Conservation (phyloP, 805 yeast genomes). For the Metschnikowia borealis region DNA sequence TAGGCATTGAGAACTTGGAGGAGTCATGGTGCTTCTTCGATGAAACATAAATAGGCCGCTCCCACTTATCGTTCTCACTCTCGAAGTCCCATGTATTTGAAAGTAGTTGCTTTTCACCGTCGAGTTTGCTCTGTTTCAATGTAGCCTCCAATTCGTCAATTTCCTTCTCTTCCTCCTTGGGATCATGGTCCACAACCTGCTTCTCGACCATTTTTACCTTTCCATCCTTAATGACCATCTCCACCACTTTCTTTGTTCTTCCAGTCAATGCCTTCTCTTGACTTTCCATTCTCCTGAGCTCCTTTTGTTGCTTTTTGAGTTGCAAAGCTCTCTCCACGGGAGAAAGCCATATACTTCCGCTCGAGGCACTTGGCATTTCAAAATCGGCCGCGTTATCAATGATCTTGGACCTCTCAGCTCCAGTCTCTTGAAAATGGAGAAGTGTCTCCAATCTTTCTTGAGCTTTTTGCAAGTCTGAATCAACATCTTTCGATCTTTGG, state of each 20-base stretch:
- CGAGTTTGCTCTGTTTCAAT: conserved; percentile 21
- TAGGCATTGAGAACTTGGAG: not conserved
- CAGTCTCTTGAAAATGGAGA: conserved; percentile 76
- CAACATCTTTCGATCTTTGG: conserved; percentile 38
- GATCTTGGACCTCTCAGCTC: conserved; percentile 85
- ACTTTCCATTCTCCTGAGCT: conserved; percentile 59
- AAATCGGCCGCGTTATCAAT: conserved; percentile 92
- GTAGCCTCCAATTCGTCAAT: conserved; percentile 36
- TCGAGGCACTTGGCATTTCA: conserved; percentile 51
- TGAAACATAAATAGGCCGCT: conserved; percentile 43
- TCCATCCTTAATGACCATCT: conserved; percentile 76
- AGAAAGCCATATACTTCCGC: conserved; percentile 75
- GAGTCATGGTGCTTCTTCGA: not conserved
- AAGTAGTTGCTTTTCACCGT: conserved; percentile 28
- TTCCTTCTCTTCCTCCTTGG: conserved; percentile 28
- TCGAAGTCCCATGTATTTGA: conserved; percentile 58
- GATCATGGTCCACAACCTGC: conserved; percentile 18
- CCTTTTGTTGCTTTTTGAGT: conserved; percentile 80
- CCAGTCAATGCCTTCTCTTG: conserved; percentile 54
- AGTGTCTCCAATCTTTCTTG: conserved; percentile 69
- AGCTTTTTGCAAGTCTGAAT: conserved; percentile 63
- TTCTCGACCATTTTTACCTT: conserved; percentile 64
- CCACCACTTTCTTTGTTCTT: conserved; percentile 68
- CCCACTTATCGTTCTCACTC: conserved; percentile 52
- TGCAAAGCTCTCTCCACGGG: conserved; percentile 83